phyloP scores from a whole-genome alignment of 257 asterid species.

The Fraxinus anomala region DNA sequence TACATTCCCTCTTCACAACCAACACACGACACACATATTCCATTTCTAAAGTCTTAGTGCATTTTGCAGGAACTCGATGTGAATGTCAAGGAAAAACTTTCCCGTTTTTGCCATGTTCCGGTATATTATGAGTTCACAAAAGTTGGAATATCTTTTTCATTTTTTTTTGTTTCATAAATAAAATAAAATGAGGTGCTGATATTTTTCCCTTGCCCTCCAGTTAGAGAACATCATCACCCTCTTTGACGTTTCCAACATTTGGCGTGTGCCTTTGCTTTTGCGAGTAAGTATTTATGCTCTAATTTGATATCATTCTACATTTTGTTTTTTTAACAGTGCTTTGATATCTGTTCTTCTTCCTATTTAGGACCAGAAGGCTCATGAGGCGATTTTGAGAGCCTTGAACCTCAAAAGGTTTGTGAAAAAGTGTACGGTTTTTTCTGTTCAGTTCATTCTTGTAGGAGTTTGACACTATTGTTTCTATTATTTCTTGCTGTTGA shows the following conservation, averaged over 20 bases:
- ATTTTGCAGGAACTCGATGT: slow-evolving; percentile 70
- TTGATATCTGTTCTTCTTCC: slow-evolving; percentile 21
- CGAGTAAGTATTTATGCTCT: slow-evolving; percentile 45
- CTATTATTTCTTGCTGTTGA: slow-evolving; percentile 1
- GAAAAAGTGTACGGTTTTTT: slow-evolving; percentile 23
- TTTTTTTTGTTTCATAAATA: too few relatives aligned
- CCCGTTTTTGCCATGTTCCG: slow-evolving; percentile 88
- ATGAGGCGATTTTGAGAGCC: slow-evolving; percentile 84
- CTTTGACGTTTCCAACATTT: slow-evolving; percentile 83
- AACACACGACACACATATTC: neutral
- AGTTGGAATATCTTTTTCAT: neutral
- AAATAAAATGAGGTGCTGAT: slow-evolving; percentile 8
- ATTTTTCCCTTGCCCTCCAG: slow-evolving; percentile 39
- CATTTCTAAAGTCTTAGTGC: slow-evolving; percentile 29
- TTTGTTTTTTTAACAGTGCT: slow-evolving; percentile 13
- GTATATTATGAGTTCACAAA: slow-evolving; percentile 38
- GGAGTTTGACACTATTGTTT: slow-evolving; percentile 17
- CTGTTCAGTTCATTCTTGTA: slow-evolving; percentile 2
- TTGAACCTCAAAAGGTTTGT: slow-evolving; percentile 70
- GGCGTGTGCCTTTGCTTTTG: slow-evolving; percentile 89
- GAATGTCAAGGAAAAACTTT: slow-evolving; percentile 72
- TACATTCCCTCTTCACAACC: neutral
- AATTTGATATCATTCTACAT: neutral
- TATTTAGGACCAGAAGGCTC: slow-evolving; percentile 86
- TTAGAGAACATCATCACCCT: slow-evolving; percentile 69